Conservation (phyloP, 305 asterid genomes). For the Salvia sclarea region DNA sequence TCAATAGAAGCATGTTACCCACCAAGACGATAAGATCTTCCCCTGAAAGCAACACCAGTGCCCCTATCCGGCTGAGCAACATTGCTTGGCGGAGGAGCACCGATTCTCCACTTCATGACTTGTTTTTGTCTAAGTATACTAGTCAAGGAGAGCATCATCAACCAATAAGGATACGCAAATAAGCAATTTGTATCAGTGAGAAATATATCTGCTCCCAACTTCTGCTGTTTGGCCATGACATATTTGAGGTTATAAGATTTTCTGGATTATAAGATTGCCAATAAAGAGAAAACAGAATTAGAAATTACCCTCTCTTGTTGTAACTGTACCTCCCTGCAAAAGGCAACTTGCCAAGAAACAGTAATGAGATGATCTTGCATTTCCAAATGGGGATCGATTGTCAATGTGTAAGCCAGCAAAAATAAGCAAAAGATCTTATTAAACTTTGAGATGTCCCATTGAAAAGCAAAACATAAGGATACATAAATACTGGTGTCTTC, state of each 20-base stretch:
- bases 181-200: not conserved
- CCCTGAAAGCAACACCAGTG: conserved; percentile 62
- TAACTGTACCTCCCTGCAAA: conserved; percentile 8
- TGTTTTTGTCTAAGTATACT: conserved; percentile 54
- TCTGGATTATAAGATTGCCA: not conserved
- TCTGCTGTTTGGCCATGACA: not conserved
- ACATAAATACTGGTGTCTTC: conserved; percentile 85
- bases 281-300: not conserved
- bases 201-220: not conserved
- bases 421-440: not conserved
- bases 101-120: conserved; percentile 73
- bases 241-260: not conserved
- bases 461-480: conserved; percentile 57
- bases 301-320: not conserved
- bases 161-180: conserved; percentile 9
- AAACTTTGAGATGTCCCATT: not conserved
- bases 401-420: conserved; percentile 4
- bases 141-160: conserved; percentile 51
- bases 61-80: conserved; percentile 49
- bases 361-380: not conserved
- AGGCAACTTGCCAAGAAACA: not conserved
- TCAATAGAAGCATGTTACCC: conserved; percentile 38
- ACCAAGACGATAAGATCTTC: conserved; percentile 77
- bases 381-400: not conserved
- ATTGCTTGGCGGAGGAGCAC: conserved; percentile 52